A percentile compares a stretch with the other conserved stretches of the same genome.
These are phyloP conservation scores for Corinectria fuckeliana DNA, from an alignment of 2,329 filamentous ascomycete species.

Conservation along the genomic window DNA sequence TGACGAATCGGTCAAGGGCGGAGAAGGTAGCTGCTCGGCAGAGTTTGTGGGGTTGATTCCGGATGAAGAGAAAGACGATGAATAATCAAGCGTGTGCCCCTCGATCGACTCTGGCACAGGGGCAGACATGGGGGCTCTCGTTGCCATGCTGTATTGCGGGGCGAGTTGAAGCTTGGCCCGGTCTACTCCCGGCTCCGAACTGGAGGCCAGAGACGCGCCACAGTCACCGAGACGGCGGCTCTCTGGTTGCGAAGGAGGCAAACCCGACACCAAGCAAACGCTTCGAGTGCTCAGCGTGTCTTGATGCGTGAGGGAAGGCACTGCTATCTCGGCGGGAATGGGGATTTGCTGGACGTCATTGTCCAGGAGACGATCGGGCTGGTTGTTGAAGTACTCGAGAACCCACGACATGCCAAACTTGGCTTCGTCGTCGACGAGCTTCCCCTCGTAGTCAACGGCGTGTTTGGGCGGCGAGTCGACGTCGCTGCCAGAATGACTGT, in stretches of 20 bases:
- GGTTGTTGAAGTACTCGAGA: neutral
- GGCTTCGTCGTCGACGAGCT: neutral
- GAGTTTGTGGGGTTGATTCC: neutral
- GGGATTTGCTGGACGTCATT: neutral
- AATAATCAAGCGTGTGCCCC: neutral
- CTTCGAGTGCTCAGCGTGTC: slow-evolving; percentile 10
- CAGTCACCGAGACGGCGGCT: no score
- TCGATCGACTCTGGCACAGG: neutral
- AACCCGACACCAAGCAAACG: neutral
- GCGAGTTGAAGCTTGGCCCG: neutral
- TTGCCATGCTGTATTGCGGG: neutral
- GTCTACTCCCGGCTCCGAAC: neutral
- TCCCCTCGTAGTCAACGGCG: neutral
- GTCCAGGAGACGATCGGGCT: neutral
- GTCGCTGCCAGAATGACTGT: neutral
- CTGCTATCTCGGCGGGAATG: neutral
- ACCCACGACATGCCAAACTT: slow-evolving; percentile 1
- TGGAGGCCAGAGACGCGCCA: no score
- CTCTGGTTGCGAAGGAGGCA: neutral
- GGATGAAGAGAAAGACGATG: neutral
- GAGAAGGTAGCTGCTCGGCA: neutral
- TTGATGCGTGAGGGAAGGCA: slow-evolving; percentile 11
- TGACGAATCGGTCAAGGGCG: neutral
- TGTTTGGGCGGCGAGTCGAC: neutral
- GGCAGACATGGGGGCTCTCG: neutral